Evolutionary conservation across 2,329 filamentous ascomycete genomes (phyloP).

Genomic region (Fusarium sp.): DNA sequence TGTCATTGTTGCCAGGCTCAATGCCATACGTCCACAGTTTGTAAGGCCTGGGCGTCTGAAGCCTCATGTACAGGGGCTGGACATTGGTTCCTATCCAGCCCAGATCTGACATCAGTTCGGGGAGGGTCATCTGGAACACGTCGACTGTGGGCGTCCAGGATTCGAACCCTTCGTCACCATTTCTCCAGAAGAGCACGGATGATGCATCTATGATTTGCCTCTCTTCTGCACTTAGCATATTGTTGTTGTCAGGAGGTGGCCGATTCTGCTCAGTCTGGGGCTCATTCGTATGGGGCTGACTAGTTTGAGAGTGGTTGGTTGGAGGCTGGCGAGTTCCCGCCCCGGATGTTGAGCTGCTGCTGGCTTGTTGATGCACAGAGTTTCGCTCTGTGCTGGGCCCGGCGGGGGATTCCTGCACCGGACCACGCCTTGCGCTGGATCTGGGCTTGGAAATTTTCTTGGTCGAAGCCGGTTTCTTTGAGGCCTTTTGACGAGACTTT

Average conservation of each 20-base stretch:
- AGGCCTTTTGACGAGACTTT: too few relatives aligned
- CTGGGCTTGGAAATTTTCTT: background rate
- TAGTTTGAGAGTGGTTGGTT: background rate
- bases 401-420: background rate
- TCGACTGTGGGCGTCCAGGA: background rate
- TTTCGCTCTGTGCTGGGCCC: background rate
- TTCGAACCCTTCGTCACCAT: fast-evolving
- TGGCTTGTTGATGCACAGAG: background rate
- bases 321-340: background rate
- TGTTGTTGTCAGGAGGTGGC: too few relatives aligned
- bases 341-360: background rate
- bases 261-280: background rate
- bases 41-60: too few relatives aligned
- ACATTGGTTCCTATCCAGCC: background rate
- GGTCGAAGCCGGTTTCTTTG: background rate
- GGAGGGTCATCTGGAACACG: background rate
- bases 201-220: background rate
- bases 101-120: background rate
- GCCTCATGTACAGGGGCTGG: background rate
- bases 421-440: background rate
- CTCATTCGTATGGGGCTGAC: background rate
- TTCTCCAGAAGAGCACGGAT: background rate
- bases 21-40: too few relatives aligned
- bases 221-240: background rate
- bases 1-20: too few relatives aligned